Evolutionary conservation across 768 basidiomycete genomes (phyloP).

Genomic region (Omphalotus guepiniiformis): DNA sequence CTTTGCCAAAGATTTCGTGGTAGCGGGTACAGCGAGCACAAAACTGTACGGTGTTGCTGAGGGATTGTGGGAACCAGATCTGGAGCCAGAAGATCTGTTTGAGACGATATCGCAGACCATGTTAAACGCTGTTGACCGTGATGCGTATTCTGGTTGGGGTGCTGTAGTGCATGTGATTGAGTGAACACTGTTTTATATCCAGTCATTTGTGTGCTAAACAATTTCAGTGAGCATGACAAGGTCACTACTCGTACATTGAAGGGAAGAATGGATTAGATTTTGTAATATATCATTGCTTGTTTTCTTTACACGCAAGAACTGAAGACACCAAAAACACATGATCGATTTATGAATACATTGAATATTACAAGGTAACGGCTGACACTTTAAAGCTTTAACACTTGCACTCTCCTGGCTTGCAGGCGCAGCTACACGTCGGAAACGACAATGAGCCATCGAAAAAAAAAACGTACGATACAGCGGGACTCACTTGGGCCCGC

Average conservation of each 20-base stretch:
- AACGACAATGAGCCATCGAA: neutral
- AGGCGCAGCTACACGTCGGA: neutral
- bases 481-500: conserved; percentile 2
- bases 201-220: neutral
- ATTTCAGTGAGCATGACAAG: conserved; percentile 61
- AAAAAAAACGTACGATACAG: neutral
- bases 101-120: conserved; percentile 98
- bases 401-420: conserved; percentile 6
- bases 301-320: neutral
- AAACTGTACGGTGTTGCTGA: conserved; percentile 98
- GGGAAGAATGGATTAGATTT: conserved; percentile 78
- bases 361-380: neutral
- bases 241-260: conserved; percentile 84
- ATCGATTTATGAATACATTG: too few species aligned
- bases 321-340: too few species aligned
- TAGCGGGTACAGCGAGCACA: conserved; percentile 86
- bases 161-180: conserved; percentile 92
- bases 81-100: conserved; percentile 95
- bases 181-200: conserved; percentile 23
- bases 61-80: conserved; percentile 96
- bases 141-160: conserved; percentile 97
- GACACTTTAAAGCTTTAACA: neutral
- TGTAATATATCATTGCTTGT: conserved; percentile 9
- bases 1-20: conserved; percentile 96
- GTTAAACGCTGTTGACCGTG: conserved; percentile 91